phyloP scores from a whole-genome alignment of 1,284 basidiomycete genomes.

The Ustilago cynodontis region DNA sequence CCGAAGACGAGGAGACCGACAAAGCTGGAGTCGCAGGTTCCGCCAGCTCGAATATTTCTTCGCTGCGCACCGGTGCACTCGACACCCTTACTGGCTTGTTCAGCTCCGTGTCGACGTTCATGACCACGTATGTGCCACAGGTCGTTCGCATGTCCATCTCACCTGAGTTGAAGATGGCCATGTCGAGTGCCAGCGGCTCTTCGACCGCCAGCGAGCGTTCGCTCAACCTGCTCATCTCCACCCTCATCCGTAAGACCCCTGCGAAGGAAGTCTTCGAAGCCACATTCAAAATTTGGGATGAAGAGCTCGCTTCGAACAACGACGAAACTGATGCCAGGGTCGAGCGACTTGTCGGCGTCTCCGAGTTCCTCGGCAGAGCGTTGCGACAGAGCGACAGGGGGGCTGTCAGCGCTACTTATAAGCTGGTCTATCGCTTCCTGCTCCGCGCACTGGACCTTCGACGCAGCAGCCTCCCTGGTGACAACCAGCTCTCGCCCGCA shows the following conservation, averaged over 20 bases:
- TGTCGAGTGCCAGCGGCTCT: slow-evolving; percentile 44
- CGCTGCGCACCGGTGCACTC: slow-evolving; percentile 54
- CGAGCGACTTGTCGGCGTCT: slow-evolving; percentile 42
- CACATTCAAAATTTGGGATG: slow-evolving; percentile 54
- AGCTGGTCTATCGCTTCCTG: slow-evolving; percentile 83
- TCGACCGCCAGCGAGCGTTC: slow-evolving; percentile 44
- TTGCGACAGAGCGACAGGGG: slow-evolving; percentile 58
- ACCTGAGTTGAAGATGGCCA: slow-evolving; percentile 37
- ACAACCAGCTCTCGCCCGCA: slow-evolving; percentile 54
- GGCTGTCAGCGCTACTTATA: slow-evolving; percentile 78
- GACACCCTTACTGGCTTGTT: slow-evolving; percentile 59
- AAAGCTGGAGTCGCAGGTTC: slow-evolving; percentile 7
- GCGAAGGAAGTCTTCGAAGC: slow-evolving; percentile 51
- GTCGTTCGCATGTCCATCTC: slow-evolving; percentile 47
- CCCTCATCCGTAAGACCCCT: slow-evolving; percentile 40
- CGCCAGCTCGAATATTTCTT: slow-evolving; percentile 33
- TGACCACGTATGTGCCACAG: slow-evolving; percentile 53
- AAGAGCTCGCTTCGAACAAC: slow-evolving; percentile 19
- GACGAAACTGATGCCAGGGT: slow-evolving; percentile 8
- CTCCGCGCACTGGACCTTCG: slow-evolving; percentile 82
- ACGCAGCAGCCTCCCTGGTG: slow-evolving; percentile 63
- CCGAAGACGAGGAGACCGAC: slow-evolving; percentile 16
- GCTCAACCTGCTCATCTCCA: slow-evolving; percentile 41
- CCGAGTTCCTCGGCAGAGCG: slow-evolving; percentile 59
- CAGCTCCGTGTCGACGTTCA: slow-evolving; percentile 63